Conservation (phyloP, 129 eudicot genomes). For the Silybum marianum region DNA sequence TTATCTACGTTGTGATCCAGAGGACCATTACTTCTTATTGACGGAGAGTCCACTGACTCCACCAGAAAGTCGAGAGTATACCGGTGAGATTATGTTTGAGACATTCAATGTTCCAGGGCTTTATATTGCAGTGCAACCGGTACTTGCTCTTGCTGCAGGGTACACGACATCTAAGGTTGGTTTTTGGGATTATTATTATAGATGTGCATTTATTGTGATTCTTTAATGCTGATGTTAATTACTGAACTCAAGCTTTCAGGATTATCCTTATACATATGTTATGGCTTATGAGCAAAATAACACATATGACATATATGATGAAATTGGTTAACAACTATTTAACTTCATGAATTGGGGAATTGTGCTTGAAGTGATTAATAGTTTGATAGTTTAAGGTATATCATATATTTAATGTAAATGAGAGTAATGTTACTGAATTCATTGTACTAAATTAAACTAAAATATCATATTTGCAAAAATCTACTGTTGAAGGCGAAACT, state of each 20-base stretch:
- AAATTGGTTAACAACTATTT: neutral
- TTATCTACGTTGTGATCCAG: conserved; percentile 93
- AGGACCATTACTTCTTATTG: conserved; percentile 91
- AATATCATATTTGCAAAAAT: neutral
- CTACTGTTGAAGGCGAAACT: neutral
- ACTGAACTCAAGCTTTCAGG: neutral
- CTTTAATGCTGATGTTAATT: conserved; percentile 8
- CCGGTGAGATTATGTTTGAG: conserved; percentile 97
- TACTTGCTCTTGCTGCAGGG: conserved; percentile 97
- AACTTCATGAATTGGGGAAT: neutral
- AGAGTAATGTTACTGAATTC: neutral
- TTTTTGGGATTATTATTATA: neutral
- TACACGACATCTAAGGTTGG: conserved; percentile 94
- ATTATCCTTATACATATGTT: conserved; percentile 10
- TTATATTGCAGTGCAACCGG: conserved; percentile 97
- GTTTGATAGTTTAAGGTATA: neutral
- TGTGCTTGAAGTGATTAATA: conserved; percentile 15
- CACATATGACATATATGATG: neutral
- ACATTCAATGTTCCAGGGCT: conserved; percentile 98
- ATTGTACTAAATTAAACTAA: neutral
- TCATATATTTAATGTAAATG: neutral
- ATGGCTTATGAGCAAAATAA: neutral
- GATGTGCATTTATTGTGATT: conserved; percentile 8
- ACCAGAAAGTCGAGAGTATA: conserved; percentile 94
- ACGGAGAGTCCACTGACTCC: conserved; percentile 93